Evolutionary conservation across 495 filamentous ascomycete genomes (phyloP), one percentile per base, ranked within the genome.

Genomic region (Penicillium psychrofluorescens): DNA sequence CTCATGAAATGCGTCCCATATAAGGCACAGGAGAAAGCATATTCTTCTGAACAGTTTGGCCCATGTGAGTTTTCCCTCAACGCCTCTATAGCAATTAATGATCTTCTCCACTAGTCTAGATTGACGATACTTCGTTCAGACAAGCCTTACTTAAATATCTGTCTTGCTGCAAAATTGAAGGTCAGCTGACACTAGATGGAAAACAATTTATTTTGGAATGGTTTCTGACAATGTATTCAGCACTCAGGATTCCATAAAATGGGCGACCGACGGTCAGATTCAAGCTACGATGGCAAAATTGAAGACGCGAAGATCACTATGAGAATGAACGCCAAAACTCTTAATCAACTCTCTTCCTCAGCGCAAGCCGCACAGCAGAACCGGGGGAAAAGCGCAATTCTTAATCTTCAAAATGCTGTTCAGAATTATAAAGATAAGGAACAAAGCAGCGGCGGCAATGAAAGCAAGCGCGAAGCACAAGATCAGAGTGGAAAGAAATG

Each of bases 231-330:
- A 33, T 33, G 31, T n/a, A 33, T n/a, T 9, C 8, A n/a, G 31
- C 5, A n/a, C 31, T 33, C n/a, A 33, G 31, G 8, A 33, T n/a
- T 33, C 8, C 8, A n/a, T n/a, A n/a, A 33, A 49, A 36, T 58
- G 52, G 42, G 48, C 43, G 39, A 41, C 46, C 35, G 35, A 40
- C 16, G 29, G 8, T 45, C 43, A 39, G 43, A 45, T 34, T 45
- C 43, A 34, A 45, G 43, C 34, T 45, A 45, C n/a, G 43, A 40
- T 22, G 36, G 36, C 13, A 31, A 31, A 39, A 32, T 45, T 15
- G 43, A 40, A 40, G 43, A 45, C 39, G 35, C 36, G 34, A 39
- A 38, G 15, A 9, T 39, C 6, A 29, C 36, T 40, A 45, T 45
- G 29, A 45, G 40, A 12, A 40, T 33, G 28, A 29, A 45, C 29